Percentiles rank a stretch among this genome's conserved stretches.
phyloP scores from a whole-genome alignment of 345 rosid genomes.

The Theobroma cacao region DNA sequence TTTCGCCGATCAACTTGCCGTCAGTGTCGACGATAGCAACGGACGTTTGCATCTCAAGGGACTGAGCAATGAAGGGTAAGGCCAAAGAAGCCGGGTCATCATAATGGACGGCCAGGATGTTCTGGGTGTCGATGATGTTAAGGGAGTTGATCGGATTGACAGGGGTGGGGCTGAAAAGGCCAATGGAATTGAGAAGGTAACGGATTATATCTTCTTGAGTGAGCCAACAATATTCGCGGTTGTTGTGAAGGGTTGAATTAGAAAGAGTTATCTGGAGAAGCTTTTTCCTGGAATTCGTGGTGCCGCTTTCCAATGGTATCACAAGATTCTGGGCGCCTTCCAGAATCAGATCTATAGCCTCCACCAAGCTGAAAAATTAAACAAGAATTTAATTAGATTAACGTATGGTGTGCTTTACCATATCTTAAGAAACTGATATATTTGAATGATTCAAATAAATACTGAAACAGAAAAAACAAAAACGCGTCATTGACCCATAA shows the following conservation, averaged over 20 bases:
- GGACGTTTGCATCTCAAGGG: constrained; percentile 41
- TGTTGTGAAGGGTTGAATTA: constrained; percentile 36
- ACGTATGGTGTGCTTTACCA: not conserved
- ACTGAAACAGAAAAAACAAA: too few relatives aligned
- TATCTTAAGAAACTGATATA: not conserved
- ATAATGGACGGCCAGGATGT: constrained; percentile 34
- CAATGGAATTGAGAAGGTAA: constrained; percentile 52
- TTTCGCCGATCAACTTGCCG: constrained; percentile 44
- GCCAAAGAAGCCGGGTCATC: constrained; percentile 42
- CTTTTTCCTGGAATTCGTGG: constrained; percentile 27
- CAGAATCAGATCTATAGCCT: constrained; percentile 48
- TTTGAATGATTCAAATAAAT: not conserved
- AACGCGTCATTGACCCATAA: not conserved
- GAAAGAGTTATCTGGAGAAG: constrained; percentile 21
- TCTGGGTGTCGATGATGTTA: constrained; percentile 33
- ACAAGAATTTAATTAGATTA: not conserved
- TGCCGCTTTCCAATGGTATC: constrained; percentile 33
- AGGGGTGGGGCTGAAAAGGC: constrained; percentile 37
- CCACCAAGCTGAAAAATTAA: constrained; percentile 44
- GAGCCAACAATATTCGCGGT: constrained; percentile 58
- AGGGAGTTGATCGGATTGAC: constrained; percentile 45
- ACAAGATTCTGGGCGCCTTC: constrained; percentile 62
- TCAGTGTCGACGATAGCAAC: constrained; percentile 44
- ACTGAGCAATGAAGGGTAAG: constrained; percentile 34
- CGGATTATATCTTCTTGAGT: constrained; percentile 64